Evolutionary conservation across 805 yeast genomes (phyloP).

Genomic region (Lipomyces oligophaga): DNA sequence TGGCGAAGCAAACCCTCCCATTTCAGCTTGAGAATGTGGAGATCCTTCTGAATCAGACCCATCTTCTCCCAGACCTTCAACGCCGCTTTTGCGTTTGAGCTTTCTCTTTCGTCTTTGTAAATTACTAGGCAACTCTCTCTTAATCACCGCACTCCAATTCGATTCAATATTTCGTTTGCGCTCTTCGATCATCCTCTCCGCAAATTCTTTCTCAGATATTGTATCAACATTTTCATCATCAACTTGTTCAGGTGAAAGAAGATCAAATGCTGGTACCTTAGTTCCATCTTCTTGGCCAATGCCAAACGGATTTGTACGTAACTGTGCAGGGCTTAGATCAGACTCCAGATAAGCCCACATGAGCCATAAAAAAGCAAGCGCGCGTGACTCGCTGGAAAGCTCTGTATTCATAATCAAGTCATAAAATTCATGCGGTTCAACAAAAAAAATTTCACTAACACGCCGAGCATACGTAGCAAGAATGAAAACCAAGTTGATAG

Average conservation of each 20-base stretch:
- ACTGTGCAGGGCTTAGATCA: slow-evolving; percentile 49
- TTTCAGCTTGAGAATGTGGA: background rate
- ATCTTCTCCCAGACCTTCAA: background rate
- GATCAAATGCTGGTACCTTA: slow-evolving; percentile 41
- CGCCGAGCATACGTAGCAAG: slow-evolving; percentile 59
- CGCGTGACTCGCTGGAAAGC: slow-evolving; percentile 62
- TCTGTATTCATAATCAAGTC: slow-evolving; percentile 66
- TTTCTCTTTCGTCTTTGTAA: slow-evolving; percentile 5
- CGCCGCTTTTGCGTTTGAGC: slow-evolving; percentile 4
- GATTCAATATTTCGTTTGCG: slow-evolving; percentile 8
- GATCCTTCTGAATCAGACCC: slow-evolving; percentile 13
- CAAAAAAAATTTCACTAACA: slow-evolving; percentile 44
- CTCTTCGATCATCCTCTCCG: slow-evolving; percentile 38
- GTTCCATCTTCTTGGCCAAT: slow-evolving; percentile 37
- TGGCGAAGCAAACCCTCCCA: background rate
- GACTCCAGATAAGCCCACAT: slow-evolving; percentile 79
- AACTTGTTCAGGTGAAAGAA: slow-evolving; percentile 33
- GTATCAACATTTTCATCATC: slow-evolving; percentile 44
- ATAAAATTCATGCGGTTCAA: slow-evolving; percentile 50
- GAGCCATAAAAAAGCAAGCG: slow-evolving; percentile 76
- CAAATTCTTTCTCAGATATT: slow-evolving; percentile 44
- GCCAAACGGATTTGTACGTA: slow-evolving; percentile 58
- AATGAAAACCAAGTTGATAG: slow-evolving; percentile 71
- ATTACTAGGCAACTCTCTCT: background rate
- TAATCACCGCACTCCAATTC: background rate